phyloP scores from a whole-genome alignment of 2,329 filamentous ascomycete species.

The Penicillium sp. region DNA sequence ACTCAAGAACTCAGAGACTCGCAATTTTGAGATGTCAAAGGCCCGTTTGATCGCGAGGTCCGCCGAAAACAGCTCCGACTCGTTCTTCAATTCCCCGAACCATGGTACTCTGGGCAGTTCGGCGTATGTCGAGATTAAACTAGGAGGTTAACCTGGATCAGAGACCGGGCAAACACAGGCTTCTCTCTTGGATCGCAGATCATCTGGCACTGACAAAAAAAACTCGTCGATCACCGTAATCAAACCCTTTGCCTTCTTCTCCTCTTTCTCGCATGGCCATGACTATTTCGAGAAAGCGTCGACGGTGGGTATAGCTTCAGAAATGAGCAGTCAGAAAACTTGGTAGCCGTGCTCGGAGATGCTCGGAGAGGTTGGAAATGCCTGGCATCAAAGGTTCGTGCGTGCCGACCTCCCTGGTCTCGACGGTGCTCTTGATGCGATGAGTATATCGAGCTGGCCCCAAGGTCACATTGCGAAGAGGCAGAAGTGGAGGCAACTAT shows the following conservation, averaged over 20 bases:
- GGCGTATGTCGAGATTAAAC: constrained; percentile 1
- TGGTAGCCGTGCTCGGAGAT: constrained; percentile 4
- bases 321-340: constrained; percentile 11
- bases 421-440: neutral
- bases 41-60: constrained; percentile 3
- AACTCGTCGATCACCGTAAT: neutral
- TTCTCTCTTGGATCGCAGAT: neutral
- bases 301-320: constrained; percentile 10
- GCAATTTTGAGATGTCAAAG: neutral
- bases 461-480: constrained; percentile 3
- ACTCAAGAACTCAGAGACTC: neutral
- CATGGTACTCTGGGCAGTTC: constrained; percentile 12
- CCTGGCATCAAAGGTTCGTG: neutral
- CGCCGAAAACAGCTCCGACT: neutral
- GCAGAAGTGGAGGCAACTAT: neutral
- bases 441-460: neutral
- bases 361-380: constrained; percentile 3
- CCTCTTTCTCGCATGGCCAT: constrained; percentile 7
- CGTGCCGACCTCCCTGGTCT: neutral
- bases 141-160: neutral
- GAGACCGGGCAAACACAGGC: neutral
- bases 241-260: neutral
- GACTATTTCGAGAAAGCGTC: constrained; percentile 12
- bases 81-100: constrained; percentile 1
- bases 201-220: neutral